Evolutionary conservation across 192 early-diverging fungal genomes (phyloP).

Genomic region (Spinellus fusiger): DNA sequence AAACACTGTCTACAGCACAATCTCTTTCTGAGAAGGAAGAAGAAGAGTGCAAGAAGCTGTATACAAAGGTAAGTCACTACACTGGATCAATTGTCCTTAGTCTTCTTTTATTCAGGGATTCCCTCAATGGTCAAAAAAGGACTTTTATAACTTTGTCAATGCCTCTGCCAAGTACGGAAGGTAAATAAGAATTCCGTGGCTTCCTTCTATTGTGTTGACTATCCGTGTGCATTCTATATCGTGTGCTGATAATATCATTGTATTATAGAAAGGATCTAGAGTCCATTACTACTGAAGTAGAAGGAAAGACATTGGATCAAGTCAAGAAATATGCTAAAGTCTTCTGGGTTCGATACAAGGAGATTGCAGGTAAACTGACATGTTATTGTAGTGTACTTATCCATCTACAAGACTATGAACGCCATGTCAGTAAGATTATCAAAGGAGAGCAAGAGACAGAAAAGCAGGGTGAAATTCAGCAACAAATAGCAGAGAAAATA

Average conservation of each 20-base stretch:
- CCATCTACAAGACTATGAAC: conserved; percentile 66
- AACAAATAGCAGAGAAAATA: conserved; percentile 71
- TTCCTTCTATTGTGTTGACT: neutral
- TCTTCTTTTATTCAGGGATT: conserved; percentile 58
- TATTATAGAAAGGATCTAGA: conserved; percentile 50
- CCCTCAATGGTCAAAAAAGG: conserved; percentile 84
- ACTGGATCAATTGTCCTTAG: too few relatives aligned
- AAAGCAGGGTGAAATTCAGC: conserved; percentile 77
- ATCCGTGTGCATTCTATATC: neutral
- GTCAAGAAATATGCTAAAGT: conserved; percentile 81
- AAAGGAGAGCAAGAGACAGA: conserved; percentile 80
- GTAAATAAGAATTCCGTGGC: neutral
- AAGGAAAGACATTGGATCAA: conserved; percentile 86
- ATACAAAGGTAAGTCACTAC: conserved; percentile 32
- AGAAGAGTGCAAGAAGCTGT: conserved; percentile 65
- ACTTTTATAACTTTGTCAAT: conserved; percentile 83
- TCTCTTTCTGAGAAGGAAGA: conserved; percentile 84
- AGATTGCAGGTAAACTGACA: conserved; percentile 40
- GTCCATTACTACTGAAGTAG: conserved; percentile 82
- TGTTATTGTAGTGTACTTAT: too few relatives aligned
- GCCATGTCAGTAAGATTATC: conserved; percentile 78
- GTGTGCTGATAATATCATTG: neutral
- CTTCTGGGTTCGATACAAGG: conserved; percentile 87
- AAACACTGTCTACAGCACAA: conserved; percentile 51
- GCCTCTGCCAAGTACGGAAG: conserved; percentile 79